Base-by-base conservation (phyloP, 1,284 basidiomycete species). In the Cutaneotrichosporon sp. region DNA sequence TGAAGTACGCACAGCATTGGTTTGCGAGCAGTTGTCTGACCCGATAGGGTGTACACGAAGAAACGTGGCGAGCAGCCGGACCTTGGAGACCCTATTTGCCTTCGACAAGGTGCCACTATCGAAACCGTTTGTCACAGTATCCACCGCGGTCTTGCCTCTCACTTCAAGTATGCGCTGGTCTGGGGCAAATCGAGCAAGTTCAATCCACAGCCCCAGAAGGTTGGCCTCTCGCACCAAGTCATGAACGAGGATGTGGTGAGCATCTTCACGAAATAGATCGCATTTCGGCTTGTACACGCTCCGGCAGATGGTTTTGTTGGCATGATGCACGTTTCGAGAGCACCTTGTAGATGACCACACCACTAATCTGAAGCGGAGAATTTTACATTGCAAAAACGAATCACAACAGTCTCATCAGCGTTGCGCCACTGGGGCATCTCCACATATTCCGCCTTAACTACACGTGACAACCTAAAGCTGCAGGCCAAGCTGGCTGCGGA, bases 131-230 rank as follows among this genome's bases (percentile, higher is more conserved):
- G 92, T 75, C 86, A 92, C 69, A 87, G 87, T 50, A 89, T 97
- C 44, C 92, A 97, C 74, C 81, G 90, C 51, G 88, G 88, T 22
- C 79, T 98, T 16, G 88, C 86, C 4, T 80, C 87, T 4, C 93
- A 97, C 68, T 96, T 92, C 80, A 85, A 76, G 66, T 75, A 91
- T 68, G 90, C 83, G n/a, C 82, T 93, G 54, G 86, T 93, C 49
- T 94, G 90, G 90, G 90, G 90, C 4, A 88, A 88, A 70, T 90
- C 88, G 31, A 88, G 86, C 62, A 91, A 90, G 74, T 93, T 92
- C 74, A 81, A 84, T 41, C 92, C 92, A 1, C 88, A 94, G 67
- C 88, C 90, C 1, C 92, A 96, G 73, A 96, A 94, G 74, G 90
- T 81, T 51, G 91, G 93, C 39, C 77, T 97, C 54, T 80, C 79